These are phyloP conservation scores for Salix brachista DNA, from an alignment of 345 rosid species.

Conservation along the genomic window DNA sequence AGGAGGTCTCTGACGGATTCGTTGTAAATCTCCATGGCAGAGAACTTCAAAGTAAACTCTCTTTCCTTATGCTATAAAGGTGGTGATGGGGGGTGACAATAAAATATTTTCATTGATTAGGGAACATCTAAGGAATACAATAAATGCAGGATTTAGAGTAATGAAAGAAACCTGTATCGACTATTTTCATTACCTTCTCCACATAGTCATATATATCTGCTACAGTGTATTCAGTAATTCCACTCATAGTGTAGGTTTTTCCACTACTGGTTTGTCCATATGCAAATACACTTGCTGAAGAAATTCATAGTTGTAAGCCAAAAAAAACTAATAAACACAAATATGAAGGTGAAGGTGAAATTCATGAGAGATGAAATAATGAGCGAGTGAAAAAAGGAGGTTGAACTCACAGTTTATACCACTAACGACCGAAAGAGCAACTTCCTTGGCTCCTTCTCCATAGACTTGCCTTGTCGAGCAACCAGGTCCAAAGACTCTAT, in stretches of 20 bases:
- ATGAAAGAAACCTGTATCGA: not conserved
- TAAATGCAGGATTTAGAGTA: not conserved
- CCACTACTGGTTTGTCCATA: conserved; percentile 99
- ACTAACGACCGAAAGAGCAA: conserved; percentile 76
- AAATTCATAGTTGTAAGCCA: conserved; percentile 1
- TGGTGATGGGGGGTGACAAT: not conserved
- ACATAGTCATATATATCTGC: conserved; percentile 78
- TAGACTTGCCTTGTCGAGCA: conserved; percentile 68
- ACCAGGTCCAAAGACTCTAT: conserved; percentile 73
- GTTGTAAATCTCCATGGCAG: conserved; percentile 94
- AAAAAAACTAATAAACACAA: not conserved
- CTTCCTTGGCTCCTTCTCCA: conserved; percentile 74
- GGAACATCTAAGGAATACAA: not conserved
- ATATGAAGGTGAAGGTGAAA: conserved; percentile 1
- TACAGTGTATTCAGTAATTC: conserved; percentile 69
- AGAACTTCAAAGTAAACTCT: conserved; percentile 67
- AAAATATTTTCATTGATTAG: conserved; percentile 1
- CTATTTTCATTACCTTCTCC: conserved; percentile 46
- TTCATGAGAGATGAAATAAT: not conserved
- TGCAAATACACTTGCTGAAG: conserved; percentile 88
- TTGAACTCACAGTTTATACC: conserved; percentile 67
- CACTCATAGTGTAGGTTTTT: conserved; percentile 88
- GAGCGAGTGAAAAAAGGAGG: not conserved
- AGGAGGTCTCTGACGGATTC: conserved; percentile 94
- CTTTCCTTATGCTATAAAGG: conserved; percentile 73